Evolutionary conservation across 208 protist genomes (phyloP), one percentile per base, ranked within the genome.

Genomic region (Leishmania gerbilli): DNA sequence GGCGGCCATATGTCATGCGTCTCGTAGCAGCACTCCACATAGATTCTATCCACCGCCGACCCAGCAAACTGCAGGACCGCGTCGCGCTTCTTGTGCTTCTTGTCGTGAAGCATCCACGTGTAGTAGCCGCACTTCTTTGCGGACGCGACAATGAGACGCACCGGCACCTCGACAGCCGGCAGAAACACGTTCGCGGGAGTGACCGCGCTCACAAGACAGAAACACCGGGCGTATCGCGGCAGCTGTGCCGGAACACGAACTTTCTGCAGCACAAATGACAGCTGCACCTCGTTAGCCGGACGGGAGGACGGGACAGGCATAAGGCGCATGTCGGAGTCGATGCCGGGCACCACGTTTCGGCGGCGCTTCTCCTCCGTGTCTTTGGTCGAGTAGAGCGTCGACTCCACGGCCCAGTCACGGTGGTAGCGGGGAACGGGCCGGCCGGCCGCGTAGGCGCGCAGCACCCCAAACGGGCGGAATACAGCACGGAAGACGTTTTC

Each of bases 11-110:
- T 42, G 42, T 86, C 76, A 9, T 62, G 19, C 9, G 81, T 87
- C 65, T 93, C 92, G 81, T 93, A 97, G 85, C 93, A 97, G 77
- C 88, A 95, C 83, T 97, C 91, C 45, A 97, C 84, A 71, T 93
- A 97, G 24, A 97, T 83, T 45, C 84, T 82, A 60, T 95, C 93
- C 1, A 53, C 67, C 24, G 67, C n/a, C 15, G 84, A 71, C 13
- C 88, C 90, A 21, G 72, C 79, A 79, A 92, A 89, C 60, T 89
- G 77, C 17, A 93, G 40, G 4, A 87, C 72, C 3, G 81, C 45
- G 55, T 80, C 78, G 27, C 72, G 24, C 77, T 86, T 80, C 27
- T 79, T 55, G 71, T 74, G 69, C 51, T 60, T 74, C 56, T 85
- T 88, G 65, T 85, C 68, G 71, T 88, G 80, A 74, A 95, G 95